phyloP scores from a whole-genome alignment of 345 rosid genomes.

The Linum usitatissimum region DNA sequence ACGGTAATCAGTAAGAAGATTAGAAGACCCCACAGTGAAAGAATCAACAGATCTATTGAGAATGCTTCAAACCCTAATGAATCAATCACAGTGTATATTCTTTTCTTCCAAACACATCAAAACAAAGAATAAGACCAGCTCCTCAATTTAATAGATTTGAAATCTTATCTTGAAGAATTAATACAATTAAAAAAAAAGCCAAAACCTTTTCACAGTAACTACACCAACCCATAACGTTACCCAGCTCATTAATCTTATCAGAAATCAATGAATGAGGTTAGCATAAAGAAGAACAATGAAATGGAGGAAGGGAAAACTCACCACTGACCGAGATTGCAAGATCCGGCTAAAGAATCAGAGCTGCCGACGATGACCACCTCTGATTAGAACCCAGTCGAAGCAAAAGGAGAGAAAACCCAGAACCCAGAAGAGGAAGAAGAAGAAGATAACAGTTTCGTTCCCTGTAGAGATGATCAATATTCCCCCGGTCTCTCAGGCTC shows the following conservation, averaged over 20 bases:
- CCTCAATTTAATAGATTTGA: slow-evolving; percentile 2
- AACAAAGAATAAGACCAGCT: neutral
- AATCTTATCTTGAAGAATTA: slow-evolving; percentile 4
- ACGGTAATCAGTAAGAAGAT: neutral
- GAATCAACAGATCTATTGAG: neutral
- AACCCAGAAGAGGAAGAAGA: neutral
- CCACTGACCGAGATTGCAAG: slow-evolving; percentile 28
- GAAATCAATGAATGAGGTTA: neutral
- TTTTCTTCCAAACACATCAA: neutral
- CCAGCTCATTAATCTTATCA: neutral
- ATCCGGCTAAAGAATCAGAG: slow-evolving; percentile 16
- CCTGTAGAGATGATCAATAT: too few species aligned
- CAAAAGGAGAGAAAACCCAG: neutral
- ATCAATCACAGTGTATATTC: neutral
- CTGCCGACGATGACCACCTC: neutral
- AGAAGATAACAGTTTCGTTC: neutral
- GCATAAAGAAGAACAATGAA: neutral
- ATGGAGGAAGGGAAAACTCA: neutral
- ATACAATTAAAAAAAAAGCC: slow-evolving; percentile 11
- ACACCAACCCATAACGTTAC: neutral
- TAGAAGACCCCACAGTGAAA: neutral
- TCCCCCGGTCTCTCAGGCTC: neutral
- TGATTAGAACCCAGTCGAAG: slow-evolving; percentile 14
- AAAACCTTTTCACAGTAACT: neutral
- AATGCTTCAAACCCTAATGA: neutral